Base-by-base conservation (phyloP, 495 filamentous ascomycete species). In the Podospora pseudocomata region DNA sequence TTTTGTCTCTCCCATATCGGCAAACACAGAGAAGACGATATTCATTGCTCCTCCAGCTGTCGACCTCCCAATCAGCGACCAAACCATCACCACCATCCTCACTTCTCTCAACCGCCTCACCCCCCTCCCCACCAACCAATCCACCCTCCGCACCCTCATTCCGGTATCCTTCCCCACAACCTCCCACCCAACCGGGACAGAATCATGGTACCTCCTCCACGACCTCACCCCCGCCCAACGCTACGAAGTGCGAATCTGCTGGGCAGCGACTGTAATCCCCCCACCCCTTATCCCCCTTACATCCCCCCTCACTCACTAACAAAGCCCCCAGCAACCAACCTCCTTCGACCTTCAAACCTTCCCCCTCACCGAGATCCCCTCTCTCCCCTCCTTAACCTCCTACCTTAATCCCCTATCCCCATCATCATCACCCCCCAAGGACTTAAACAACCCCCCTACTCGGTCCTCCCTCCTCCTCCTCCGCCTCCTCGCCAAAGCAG, bases 201-300 rank as follows among this genome's bases (percentile, higher is more conserved):
- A 89, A 34, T 89, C 92, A 54, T 97, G 95, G 95, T 86, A 91
- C 71, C 82, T 94, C 39, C 85, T 99, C n/a, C 86, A 93, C 65
- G 79, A 86, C n/a, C 84, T 99, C 62, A 83, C 77, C 20, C 84
- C 87, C 20, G 85, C 87, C 11, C 90, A 90, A 73, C 87, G 94
- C 68, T 97, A 98, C 82, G 95, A 99, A 81, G 87, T 97, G 39
- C 87, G 95, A 26, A 84, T 97, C 68, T 99, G 95, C 79, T 99
- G 95, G 95, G 82, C 91, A 70, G 95, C 95, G 57, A 96, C 89
- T 34, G 94, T 96, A 86, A 78, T 44, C 19, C 7, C 19, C 23
- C 44, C 11, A 23, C 20, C 68, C 30, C 9, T 53, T 39, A 32
- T 2, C 53, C 20, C 16, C 60, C 9, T 20, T 20, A 55, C 59